Base-by-base conservation (phyloP, 139 green algal species). In the Ostreobium quekettii region DNA sequence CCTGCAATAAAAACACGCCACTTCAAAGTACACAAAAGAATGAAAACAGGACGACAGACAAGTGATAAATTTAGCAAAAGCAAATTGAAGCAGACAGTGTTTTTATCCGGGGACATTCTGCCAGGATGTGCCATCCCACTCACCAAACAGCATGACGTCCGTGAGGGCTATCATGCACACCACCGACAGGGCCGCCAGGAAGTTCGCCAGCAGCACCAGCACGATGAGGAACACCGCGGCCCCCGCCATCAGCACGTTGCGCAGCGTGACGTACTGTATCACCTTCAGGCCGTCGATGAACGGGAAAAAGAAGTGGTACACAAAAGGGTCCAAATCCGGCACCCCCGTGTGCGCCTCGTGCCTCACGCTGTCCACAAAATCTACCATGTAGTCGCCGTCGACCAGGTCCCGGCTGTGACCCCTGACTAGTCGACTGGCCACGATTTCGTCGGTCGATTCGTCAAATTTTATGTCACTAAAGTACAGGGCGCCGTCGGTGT, bases 231-330 rank as follows among this genome's bases (percentile, higher is more conserved):
- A 71, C 48, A 81, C 71, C 0, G 49, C 71, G 8, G 64, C 36
- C n/a, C 70, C 69, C 26, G 74, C 75, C 37, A 78, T 71, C 30
- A 74, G 47, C 59, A 86, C 70, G 64, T 83, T 86, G 28, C 48
- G 60, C 2, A 83, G 36, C 2, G 74, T 75, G 36, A 77, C 71
- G 24, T 2, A 29, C 29, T 39, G 33, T 48, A 86, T 80, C 19
- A 59, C 58, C 36, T 78, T 77, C 71, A 79, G 82, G 33, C 78
- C 73, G 48, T 86, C 80, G 56, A 53, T 26, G 19, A 53, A 53
- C 15, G 42, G 42, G 19, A 53, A 53, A 11, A 53, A 26, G 15
- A 26, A 26, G 42, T 53, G 11, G 42, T 26, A 74, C 1, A 48
- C 66, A 24, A 70, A 67, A 37, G 68, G 22, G 1, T 32, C 56